Conservation (phyloP, 2,329 filamentous ascomycete genomes). For the Aureobasidium subglaciale region DNA sequence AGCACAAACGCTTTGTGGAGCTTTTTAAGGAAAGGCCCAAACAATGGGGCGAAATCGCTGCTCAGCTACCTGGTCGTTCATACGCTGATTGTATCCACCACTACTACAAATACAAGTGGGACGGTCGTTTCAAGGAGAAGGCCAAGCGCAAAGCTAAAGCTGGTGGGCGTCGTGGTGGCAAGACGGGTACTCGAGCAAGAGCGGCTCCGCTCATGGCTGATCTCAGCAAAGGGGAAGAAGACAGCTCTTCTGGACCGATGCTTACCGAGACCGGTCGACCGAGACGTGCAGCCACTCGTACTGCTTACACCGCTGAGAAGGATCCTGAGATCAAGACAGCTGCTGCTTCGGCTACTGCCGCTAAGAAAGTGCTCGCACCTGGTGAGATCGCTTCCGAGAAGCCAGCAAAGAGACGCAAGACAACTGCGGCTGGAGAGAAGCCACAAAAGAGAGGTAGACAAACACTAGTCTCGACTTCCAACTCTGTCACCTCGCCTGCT, state of each 20-base stretch:
- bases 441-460: conserved; percentile 18
- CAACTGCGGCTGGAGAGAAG: conserved; percentile 26
- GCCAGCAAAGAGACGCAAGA: conserved; percentile 25
- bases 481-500: conserved; percentile 29
- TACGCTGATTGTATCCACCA: conserved; percentile 79
- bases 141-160: conserved; percentile 26
- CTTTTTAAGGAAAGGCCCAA: conserved; percentile 70
- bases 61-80: conserved; percentile 58
- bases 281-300: conserved; percentile 55
- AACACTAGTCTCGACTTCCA: conserved; percentile 31
- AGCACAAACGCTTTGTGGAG: conserved; percentile 64
- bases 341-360: conserved; percentile 46
- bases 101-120: conserved; percentile 74
- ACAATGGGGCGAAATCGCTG: conserved; percentile 73
- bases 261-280: conserved; percentile 45
- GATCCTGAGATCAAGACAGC: conserved; percentile 58
- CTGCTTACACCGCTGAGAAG: conserved; percentile 61
- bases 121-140: conserved; percentile 65
- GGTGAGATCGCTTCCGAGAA: conserved; percentile 28
- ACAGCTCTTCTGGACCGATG: conserved; percentile 30
- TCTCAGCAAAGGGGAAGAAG: conserved; percentile 42
- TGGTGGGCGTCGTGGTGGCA: conserved; percentile 41
- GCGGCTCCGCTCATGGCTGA: conserved; percentile 57
- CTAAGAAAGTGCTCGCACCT: conserved; percentile 26
- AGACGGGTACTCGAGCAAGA: conserved; percentile 37